Conservation (phyloP, 352 stramenopile species). For the Phytophthora podocarpi region DNA sequence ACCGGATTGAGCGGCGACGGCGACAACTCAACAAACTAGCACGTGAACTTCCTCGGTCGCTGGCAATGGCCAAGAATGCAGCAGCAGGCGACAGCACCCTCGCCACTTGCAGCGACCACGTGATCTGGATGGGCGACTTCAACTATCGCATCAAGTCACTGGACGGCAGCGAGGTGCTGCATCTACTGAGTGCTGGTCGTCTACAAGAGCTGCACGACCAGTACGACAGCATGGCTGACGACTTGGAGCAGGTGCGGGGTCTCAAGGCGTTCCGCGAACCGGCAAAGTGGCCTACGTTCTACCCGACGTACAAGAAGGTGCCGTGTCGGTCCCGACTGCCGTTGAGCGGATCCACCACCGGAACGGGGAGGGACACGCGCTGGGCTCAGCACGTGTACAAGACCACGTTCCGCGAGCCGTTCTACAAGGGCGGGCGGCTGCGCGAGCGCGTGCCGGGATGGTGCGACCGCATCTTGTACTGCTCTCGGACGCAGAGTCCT, state of each 20-base stretch:
- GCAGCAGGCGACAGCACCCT: conserved; percentile 20
- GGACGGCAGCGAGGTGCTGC: conserved; percentile 53
- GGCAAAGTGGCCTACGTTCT: conserved; percentile 71
- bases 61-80: conserved; percentile 23
- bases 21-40: conserved; percentile 62
- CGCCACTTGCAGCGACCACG: conserved; percentile 66
- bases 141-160: conserved; percentile 74
- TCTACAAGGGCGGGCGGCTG: conserved; percentile 72
- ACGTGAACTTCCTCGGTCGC: conserved; percentile 46
- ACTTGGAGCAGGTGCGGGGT: conserved; percentile 44
- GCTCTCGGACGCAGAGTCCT: conserved; percentile 27
- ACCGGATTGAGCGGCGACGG: conserved; percentile 48
- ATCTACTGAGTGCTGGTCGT: conserved; percentile 41
- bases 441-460: conserved; percentile 70
- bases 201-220: conserved; percentile 66
- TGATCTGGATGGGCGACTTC: conserved; percentile 85
- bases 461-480: conserved; percentile 74
- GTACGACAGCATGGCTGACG: conserved; percentile 71
- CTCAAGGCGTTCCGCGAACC: conserved; percentile 59
- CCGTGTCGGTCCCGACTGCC: conserved; percentile 34
- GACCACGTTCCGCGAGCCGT: conserved; percentile 59
- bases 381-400: conserved; percentile 68
- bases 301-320: conserved; percentile 83
- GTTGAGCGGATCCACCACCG: conserved; percentile 30
- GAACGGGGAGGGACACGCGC: conserved; percentile 32